These are phyloP conservation scores for Stephanodiscus minutulus DNA, from an alignment of 108 stramenopile genomes.

Conservation along the genomic window DNA sequence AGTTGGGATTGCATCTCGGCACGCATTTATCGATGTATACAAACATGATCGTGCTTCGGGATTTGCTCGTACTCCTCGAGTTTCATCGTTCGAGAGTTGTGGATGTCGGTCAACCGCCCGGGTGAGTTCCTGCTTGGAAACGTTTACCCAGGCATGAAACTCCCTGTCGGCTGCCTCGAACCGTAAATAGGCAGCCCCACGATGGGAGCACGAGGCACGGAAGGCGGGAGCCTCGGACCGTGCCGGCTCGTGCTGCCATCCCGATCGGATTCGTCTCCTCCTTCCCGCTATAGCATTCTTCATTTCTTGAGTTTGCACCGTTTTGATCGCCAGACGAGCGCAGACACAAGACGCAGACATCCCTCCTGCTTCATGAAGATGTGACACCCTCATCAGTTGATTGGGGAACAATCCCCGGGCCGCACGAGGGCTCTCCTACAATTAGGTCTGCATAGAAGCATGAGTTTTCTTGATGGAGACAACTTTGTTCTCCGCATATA, in stretches of 20 bases:
- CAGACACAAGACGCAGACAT: too few species aligned
- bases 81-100: slow-evolving; percentile 28
- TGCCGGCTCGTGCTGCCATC: slow-evolving; percentile 51
- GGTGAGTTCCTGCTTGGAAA: slow-evolving; percentile 35
- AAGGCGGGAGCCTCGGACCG: slow-evolving; percentile 46
- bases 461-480: too few species aligned
- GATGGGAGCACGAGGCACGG: slow-evolving; percentile 22
- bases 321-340: too few species aligned
- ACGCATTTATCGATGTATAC: slow-evolving; percentile 37
- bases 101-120: slow-evolving; percentile 51
- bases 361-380: too few species aligned
- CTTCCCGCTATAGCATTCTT: too few species aligned
- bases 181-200: slow-evolving; percentile 29
- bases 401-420: too few species aligned
- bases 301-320: too few species aligned
- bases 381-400: too few species aligned
- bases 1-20: slow-evolving; percentile 38
- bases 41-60: slow-evolving; percentile 43
- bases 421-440: too few species aligned
- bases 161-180: slow-evolving; percentile 45
- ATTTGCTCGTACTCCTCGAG: slow-evolving; percentile 40
- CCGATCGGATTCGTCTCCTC: too few species aligned
- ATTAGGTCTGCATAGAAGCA: too few species aligned
- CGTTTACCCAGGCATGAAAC: slow-evolving; percentile 24
- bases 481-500: too few species aligned